These are phyloP conservation scores for Dovyalis caffra DNA, from an alignment of 345 rosid species.

Conservation along the genomic window DNA sequence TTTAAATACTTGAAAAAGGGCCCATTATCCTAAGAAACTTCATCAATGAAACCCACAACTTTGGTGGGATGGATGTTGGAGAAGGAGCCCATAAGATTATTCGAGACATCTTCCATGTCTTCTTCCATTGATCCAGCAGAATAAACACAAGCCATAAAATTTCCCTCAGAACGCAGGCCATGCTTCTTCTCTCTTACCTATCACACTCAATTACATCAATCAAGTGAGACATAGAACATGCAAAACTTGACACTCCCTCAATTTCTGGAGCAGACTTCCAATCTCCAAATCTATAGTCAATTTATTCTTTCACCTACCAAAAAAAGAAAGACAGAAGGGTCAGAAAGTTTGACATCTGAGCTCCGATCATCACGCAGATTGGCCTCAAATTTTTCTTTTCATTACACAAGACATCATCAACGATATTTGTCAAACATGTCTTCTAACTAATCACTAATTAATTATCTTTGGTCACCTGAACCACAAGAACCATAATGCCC, in stretches of 20 bases:
- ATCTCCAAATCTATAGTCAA: background rate
- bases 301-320: background rate
- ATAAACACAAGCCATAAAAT: background rate
- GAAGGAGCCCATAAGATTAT: background rate
- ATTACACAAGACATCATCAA: background rate
- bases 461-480: background rate
- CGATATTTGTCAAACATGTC: background rate
- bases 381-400: background rate
- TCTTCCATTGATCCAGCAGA: background rate
- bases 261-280: background rate
- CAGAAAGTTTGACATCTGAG: background rate
- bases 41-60: background rate
- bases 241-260: background rate
- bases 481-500: background rate
- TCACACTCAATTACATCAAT: too few species aligned
- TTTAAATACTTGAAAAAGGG: background rate
- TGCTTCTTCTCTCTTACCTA: background rate
- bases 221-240: background rate
- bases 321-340: background rate
- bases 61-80: background rate
- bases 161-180: background rate
- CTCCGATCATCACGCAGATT: conserved; percentile 26
- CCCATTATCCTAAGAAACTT: background rate
- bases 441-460: too few species aligned
- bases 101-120: background rate